These are phyloP conservation scores for Sporothrix humicola DNA, from an alignment of 2,329 filamentous ascomycete species.

Conservation along the genomic window DNA sequence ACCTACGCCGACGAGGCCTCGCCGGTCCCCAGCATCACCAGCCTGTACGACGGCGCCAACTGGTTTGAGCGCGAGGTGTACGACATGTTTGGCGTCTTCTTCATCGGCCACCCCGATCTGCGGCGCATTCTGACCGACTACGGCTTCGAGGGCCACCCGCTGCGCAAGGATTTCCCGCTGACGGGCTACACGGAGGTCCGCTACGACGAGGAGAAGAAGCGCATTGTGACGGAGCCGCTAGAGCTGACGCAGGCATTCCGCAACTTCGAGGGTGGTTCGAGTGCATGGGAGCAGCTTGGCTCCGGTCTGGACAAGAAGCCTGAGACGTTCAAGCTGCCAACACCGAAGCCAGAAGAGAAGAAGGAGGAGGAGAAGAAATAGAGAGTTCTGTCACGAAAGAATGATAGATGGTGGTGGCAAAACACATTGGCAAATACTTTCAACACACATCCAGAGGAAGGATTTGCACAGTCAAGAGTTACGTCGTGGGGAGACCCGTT, in stretches of 20 bases:
- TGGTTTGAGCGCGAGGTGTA: slow-evolving; percentile 99
- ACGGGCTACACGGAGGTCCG: slow-evolving; percentile 98
- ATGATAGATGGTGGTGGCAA: background rate
- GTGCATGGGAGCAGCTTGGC: slow-evolving; percentile 70
- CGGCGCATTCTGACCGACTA: slow-evolving; percentile 99
- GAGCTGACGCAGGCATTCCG: slow-evolving; percentile 98
- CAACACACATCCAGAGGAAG: background rate
- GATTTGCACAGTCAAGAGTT: slow-evolving; percentile 5
- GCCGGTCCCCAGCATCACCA: slow-evolving; percentile 85
- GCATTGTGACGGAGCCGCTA: slow-evolving; percentile 95
- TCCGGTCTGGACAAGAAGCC: slow-evolving; percentile 78
- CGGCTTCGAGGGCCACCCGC: slow-evolving; percentile 95
- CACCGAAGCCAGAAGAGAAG: slow-evolving; percentile 91
- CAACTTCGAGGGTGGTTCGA: slow-evolving; percentile 91
- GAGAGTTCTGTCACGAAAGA: background rate
- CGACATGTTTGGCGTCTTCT: slow-evolving; percentile 97
- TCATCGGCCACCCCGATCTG: slow-evolving; percentile 91
- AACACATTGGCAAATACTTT: background rate
- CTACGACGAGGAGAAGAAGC: slow-evolving; percentile 98
- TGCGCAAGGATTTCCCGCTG: slow-evolving; percentile 97
- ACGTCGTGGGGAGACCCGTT: background rate
- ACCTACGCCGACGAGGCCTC: slow-evolving; percentile 97
- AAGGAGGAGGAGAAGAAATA: slow-evolving; percentile 82
- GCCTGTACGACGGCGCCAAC: slow-evolving; percentile 91
- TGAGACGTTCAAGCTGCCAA: slow-evolving; percentile 90